Evolutionary conservation across 257 asterid genomes (phyloP), one percentile per base, ranked within the genome.

Genomic region (Nyctanthes arbortristis): DNA sequence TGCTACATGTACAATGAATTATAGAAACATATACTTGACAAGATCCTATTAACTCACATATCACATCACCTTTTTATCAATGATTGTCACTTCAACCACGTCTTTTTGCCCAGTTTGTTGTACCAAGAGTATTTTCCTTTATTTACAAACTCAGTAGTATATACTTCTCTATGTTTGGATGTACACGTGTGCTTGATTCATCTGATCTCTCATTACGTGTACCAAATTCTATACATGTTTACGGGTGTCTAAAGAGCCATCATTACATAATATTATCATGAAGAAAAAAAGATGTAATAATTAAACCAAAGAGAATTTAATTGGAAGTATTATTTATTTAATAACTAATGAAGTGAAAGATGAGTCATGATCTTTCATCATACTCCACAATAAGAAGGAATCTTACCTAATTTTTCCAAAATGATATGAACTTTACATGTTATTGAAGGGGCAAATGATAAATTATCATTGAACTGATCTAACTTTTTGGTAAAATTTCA

Each of bases 291-390:
- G 1, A 16, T 11, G 14, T 65, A 10, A 37, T 31, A 7, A 56
- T 7, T 65, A 59, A 37, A 2, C 8, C 16, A 54, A n/a, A 29
- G 16, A n/a, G 67, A 67, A 39, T 43, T 52, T 32, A 75, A 75
- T 67, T 69, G 11, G 43, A 37, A 24, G 16, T 40, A 5, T 29
- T 68, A 65, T 12, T 43, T n/a, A n/a, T 58, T 68, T 63, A 9
- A 43, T 55, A 69, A 61, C 58, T 18, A 62, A 63, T 40, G 66
- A 73, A 77, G 89, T 83, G 89, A 73, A 72, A 61, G 87, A 75
- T 85, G 89, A 88, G 59, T 85, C 89, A 87, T 39, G 65, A 56
- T 54, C 63, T 36, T 40, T 63, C 28, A 59, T 57, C 27, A 70
- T 22, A 16, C 61, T 20, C 72, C 35, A 61, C 30, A 60, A 61